A percentile compares a stretch with the other conserved stretches of the same genome.
These are phyloP conservation scores for Diplocarpon rosae DNA, from an alignment of 2,329 filamentous ascomycete genomes.

Conservation along the genomic window DNA sequence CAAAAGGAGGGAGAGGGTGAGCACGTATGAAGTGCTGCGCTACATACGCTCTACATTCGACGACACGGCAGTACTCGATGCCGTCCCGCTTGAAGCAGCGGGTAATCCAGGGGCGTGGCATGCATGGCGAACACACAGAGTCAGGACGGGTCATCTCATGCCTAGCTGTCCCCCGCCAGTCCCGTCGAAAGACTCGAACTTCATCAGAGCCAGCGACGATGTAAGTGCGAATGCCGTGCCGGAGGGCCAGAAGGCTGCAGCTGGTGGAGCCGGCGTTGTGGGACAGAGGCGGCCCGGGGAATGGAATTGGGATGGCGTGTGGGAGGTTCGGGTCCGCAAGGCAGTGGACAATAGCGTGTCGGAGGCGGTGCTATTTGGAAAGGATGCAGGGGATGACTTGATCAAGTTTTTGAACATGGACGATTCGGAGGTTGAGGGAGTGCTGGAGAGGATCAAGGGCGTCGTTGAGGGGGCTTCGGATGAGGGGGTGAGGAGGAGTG, in stretches of 20 bases:
- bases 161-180: background rate
- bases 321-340: conserved; percentile 79
- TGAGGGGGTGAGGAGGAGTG: conserved; percentile 17
- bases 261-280: conserved; percentile 14
- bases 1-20: conserved; percentile 21
- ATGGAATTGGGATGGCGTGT: conserved; percentile 98
- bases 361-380: conserved; percentile 69
- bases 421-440: conserved; percentile 43
- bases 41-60: conserved; percentile 81
- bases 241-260: conserved; percentile 13
- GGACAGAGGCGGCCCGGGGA: conserved; percentile 53
- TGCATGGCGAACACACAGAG: conserved; percentile 71
- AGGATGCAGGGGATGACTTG: conserved; percentile 54
- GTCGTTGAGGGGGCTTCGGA: conserved; percentile 31
- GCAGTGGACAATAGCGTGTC: conserved; percentile 67
- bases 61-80: conserved; percentile 65
- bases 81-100: conserved; percentile 67
- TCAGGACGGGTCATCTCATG: conserved; percentile 35
- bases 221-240: conserved; percentile 6
- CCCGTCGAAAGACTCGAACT: background rate
- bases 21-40: conserved; percentile 57
- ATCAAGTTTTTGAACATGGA: conserved; percentile 59
- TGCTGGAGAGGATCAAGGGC: conserved; percentile 47
- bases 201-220: too few relatives aligned
- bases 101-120: conserved; percentile 91